A percentile compares a stretch with the other conserved stretches of the same genome.
These are phyloP conservation scores for Stellera chamaejasme DNA, from an alignment of 345 rosid genomes.

Conservation along the genomic window DNA sequence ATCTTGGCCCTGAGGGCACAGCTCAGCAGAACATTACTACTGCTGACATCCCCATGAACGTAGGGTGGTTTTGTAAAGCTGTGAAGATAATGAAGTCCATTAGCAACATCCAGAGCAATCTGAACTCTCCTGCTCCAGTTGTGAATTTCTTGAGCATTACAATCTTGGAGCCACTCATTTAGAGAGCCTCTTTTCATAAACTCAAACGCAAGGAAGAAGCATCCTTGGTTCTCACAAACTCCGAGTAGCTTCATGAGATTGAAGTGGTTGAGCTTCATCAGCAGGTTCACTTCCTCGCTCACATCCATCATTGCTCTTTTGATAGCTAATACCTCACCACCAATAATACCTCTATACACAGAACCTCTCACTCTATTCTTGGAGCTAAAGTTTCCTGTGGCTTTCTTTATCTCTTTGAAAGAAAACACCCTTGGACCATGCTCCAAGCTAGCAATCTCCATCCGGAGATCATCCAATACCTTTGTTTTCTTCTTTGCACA, in stretches of 20 bases:
- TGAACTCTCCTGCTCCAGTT: slow-evolving; percentile 29
- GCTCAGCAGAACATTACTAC: slow-evolving; percentile 32
- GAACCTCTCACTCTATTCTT: slow-evolving; percentile 30
- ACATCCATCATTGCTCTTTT: slow-evolving; percentile 25
- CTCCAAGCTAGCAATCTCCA: slow-evolving; percentile 37
- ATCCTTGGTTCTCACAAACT: slow-evolving; percentile 20
- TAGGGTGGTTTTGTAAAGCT: slow-evolving; percentile 39
- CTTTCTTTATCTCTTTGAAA: slow-evolving; percentile 26
- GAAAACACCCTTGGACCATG: slow-evolving; percentile 21
- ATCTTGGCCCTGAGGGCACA: slow-evolving; percentile 34
- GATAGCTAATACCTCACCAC: slow-evolving; percentile 28
- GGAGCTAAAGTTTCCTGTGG: slow-evolving; percentile 31
- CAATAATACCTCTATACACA: slow-evolving; percentile 29
- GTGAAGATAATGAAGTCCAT: slow-evolving; percentile 46
- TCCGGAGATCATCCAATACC: slow-evolving; percentile 18
- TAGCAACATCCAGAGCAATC: slow-evolving; percentile 40
- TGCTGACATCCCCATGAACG: slow-evolving; percentile 34
- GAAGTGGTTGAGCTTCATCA: slow-evolving; percentile 39
- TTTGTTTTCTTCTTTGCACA: background rate
- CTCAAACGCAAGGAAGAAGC: slow-evolving; percentile 32
- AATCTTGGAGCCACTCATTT: slow-evolving; percentile 22
- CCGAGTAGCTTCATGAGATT: slow-evolving; percentile 35
- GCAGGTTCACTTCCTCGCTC: slow-evolving; percentile 33
- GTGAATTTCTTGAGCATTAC: slow-evolving; percentile 10
- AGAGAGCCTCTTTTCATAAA: slow-evolving; percentile 32